These are phyloP conservation scores for Chlorophyllum brunneum DNA, from an alignment of 768 basidiomycete genomes.

Conservation along the genomic window DNA sequence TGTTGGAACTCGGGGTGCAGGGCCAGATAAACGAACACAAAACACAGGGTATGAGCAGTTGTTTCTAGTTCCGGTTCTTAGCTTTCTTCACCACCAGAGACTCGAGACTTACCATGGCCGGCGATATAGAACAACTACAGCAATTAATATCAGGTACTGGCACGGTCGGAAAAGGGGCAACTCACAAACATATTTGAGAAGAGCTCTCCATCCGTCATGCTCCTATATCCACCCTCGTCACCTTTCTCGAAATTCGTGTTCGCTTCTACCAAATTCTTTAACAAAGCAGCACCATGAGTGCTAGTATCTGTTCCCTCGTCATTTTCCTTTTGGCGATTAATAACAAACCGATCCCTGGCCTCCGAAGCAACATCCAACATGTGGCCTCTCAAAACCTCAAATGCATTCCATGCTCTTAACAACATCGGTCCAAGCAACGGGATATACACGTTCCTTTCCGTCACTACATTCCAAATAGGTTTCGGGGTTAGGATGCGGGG, in stretches of 20 bases:
- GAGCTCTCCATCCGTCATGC: slow-evolving; percentile 41
- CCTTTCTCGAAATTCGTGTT: slow-evolving; percentile 35
- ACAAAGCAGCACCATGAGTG: slow-evolving; percentile 35
- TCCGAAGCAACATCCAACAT: slow-evolving; percentile 37
- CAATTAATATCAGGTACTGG: no score
- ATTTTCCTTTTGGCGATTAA: neutral
- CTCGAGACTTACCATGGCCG: slow-evolving; percentile 35
- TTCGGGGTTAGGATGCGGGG: slow-evolving; percentile 28
- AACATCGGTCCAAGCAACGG: slow-evolving; percentile 32
- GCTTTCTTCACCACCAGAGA: neutral
- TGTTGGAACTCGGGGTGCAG: slow-evolving; percentile 47
- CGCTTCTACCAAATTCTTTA: slow-evolving; percentile 43
- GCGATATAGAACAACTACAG: slow-evolving; percentile 42
- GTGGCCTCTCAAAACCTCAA: slow-evolving; percentile 33
- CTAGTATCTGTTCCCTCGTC: no score
- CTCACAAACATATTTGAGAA: slow-evolving; percentile 47
- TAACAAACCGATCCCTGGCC: slow-evolving; percentile 33
- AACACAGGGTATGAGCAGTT: slow-evolving; percentile 40
- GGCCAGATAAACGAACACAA: slow-evolving; percentile 41
- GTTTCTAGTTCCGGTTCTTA: slow-evolving; percentile 40
- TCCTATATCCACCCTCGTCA: slow-evolving; percentile 19
- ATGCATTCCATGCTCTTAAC: slow-evolving; percentile 25
- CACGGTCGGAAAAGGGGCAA: neutral
- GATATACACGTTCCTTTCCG: slow-evolving; percentile 22
- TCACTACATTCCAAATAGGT: slow-evolving; percentile 28